Evolutionary conservation across 1,284 basidiomycete genomes (phyloP), one percentile per base, ranked within the genome.

Genomic region (Ganoderma multipileum): DNA sequence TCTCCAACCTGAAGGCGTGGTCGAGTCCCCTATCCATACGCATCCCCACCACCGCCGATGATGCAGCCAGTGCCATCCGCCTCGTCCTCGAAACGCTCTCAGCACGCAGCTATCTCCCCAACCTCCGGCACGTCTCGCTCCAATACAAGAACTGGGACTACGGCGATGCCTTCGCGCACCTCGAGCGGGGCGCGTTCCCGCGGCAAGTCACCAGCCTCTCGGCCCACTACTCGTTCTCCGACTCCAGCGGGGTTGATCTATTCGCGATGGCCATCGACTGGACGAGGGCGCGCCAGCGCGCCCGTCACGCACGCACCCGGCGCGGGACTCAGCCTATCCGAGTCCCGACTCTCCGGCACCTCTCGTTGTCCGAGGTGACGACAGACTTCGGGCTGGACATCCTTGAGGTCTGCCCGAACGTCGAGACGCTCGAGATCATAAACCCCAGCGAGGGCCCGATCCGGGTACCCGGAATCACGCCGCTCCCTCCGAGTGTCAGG

Each of bases 141-240:
- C 68, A 78, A 9, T 83, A 81, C 74, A 69, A 68, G 61, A 76
- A 81, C 71, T 79, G 78, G 74, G 76, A 76, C 28, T 80, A 77
- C 74, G 77, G 77, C 64, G 77, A 80, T 72, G 61, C 81, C 14
- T 79, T 81, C 73, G 75, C 77, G 52, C 76, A 79, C 33, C 74
- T 75, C 55, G 75, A 77, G 54, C 67, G 79, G n/a, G 44, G 73
- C 3, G 65, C 76, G 26, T 74, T 83, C 52, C 82, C 81, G 2
- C 16, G 41, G 26, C 79, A 80, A 61, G 77, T 80, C 39, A 77
- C 72, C n/a, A 68, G 75, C 57, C 75, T 82, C 23, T 75, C 78
- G 41, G 59, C 81, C 52, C 66, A 69, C 18, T 82, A 78, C 72
- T 33, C 69, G 26, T 76, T 74, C 71, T 69, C 64, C 60, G 59